Evolutionary conservation across 202 grass and related monocot species (phyloP), one percentile per base, ranked within the genome.

Genomic region (Schoenoplectus tabernaemontani): DNA sequence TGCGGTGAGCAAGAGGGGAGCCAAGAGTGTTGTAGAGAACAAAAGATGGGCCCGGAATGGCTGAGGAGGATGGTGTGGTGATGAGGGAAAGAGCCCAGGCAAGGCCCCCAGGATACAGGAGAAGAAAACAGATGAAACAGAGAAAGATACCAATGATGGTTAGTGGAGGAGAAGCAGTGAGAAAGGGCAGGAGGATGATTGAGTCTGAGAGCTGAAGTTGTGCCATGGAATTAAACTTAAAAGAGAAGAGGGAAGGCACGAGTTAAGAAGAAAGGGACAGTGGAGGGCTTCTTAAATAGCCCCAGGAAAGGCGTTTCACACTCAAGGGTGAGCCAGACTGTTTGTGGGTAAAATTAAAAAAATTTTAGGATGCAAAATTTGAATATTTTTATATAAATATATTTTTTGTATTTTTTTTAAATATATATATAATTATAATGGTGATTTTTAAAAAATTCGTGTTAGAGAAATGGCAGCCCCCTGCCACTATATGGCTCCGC

Each of bases 11-110:
- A 13, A 71, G 56, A 24, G 83, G 83, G 61, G 89, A 76, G 6
- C 89, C 85, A 2, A 95, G 92, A 8, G 82, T 86, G 43, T 26
- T 63, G 54, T 66, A 82, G 65, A 87, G 30, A 22, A 54, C 64
- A 5, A 87, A 82, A 7, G 48, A 46, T 12, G 85, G 85, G 0
- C 92, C 89, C 0, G 86, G 83, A 20, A 80, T 37, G 24, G 13
- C 59, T 48, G 59, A 33, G 23, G 44, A 48, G 5, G 78, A 79
- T 2, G 64, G 76, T 20, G 58, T 59, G 0, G 5, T 59, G 57
- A 53, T 32, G 8, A 74, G 63, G 5, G 83, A 92, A 0, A 92
- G 28, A 0, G 85, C 85, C 92, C 92, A 96, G 3, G 87, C 89
- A 1, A 90, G 85, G 7, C 92, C 92, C 0, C 92, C 89, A 0